Conservation (phyloP, 2,329 filamentous ascomycete species). For the Sphaerulina musiva region DNA sequence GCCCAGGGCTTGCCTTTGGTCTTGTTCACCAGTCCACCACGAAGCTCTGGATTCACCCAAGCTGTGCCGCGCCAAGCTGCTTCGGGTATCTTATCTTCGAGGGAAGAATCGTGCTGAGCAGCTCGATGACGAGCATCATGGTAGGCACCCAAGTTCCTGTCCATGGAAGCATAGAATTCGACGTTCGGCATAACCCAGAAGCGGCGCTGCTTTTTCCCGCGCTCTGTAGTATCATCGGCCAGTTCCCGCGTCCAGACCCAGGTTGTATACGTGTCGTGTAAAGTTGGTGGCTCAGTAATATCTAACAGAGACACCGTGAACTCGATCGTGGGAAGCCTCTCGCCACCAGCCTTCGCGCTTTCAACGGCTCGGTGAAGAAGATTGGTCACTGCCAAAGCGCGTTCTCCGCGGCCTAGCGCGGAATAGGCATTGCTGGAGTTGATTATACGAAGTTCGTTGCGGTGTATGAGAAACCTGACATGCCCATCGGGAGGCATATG, state of each 20-base stretch:
- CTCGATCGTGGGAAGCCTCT: constrained; percentile 42
- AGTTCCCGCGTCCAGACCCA: constrained; percentile 20
- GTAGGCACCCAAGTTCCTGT: constrained; percentile 18
- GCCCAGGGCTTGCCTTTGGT: constrained; percentile 33
- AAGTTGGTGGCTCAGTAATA: constrained; percentile 19
- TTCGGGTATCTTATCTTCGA: constrained; percentile 23
- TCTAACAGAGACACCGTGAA: constrained; percentile 45
- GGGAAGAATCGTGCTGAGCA: constrained; percentile 14
- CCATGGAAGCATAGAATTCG: constrained; percentile 41
- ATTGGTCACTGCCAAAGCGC: constrained; percentile 35
- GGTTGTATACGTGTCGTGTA: constrained; percentile 16
- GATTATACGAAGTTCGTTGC: constrained; percentile 26
- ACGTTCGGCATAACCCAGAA: constrained; percentile 49
- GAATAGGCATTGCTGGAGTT: constrained; percentile 22
- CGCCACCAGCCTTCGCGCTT: constrained; percentile 33
- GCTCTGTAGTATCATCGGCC: neutral
- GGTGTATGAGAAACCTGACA: constrained; percentile 23
- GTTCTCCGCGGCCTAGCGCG: constrained; percentile 16
- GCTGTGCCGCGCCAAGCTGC: constrained; percentile 27
- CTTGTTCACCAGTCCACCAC: constrained; percentile 26
- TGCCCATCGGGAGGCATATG: constrained; percentile 14
- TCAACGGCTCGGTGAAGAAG: constrained; percentile 42
- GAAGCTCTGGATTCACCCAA: constrained; percentile 21
- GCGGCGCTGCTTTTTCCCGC: constrained; percentile 31
- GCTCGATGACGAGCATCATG: constrained; percentile 22